Percentiles rank a stretch among this genome's conserved stretches.
phyloP scores from a whole-genome alignment of 208 protist genomes.

The Trypanosoma lewisi region DNA sequence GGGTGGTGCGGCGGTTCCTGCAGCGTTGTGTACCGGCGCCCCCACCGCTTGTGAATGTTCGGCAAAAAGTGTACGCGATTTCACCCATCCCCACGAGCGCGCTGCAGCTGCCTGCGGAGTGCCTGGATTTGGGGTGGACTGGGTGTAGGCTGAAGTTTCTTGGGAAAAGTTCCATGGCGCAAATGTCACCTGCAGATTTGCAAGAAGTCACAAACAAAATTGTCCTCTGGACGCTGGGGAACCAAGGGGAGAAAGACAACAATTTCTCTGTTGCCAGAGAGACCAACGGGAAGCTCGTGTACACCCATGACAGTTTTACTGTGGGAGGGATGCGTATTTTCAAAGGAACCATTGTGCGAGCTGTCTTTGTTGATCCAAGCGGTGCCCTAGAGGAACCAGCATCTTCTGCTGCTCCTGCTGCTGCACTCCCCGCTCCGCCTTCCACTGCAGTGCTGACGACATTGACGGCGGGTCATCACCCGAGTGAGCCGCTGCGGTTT shows the following conservation, averaged over 20 bases:
- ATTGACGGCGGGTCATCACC: conserved; percentile 11
- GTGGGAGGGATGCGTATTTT: conserved; percentile 68
- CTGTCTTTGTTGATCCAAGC: conserved; percentile 63
- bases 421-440: neutral
- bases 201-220: conserved; percentile 81
- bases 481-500: conserved; percentile 41
- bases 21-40: conserved; percentile 25
- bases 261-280: conserved; percentile 51
- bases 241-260: neutral
- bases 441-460: conserved; percentile 11
- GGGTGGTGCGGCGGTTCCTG: conserved; percentile 45
- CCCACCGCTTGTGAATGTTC: conserved; percentile 54
- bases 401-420: neutral
- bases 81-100: conserved; percentile 51
- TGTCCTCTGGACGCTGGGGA: conserved; percentile 37
- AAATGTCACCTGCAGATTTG: conserved; percentile 41
- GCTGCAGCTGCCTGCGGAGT: conserved; percentile 54
- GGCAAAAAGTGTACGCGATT: conserved; percentile 51
- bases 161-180: conserved; percentile 30
- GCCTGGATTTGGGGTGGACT: conserved; percentile 73
- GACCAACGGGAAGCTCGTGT: conserved; percentile 66
- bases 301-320: conserved; percentile 42
- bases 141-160: conserved; percentile 49
- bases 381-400: conserved; percentile 7
- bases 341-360: conserved; percentile 53